These are phyloP conservation scores for Blastosporella zonata DNA, from an alignment of 1,284 basidiomycete genomes.

Conservation along the genomic window DNA sequence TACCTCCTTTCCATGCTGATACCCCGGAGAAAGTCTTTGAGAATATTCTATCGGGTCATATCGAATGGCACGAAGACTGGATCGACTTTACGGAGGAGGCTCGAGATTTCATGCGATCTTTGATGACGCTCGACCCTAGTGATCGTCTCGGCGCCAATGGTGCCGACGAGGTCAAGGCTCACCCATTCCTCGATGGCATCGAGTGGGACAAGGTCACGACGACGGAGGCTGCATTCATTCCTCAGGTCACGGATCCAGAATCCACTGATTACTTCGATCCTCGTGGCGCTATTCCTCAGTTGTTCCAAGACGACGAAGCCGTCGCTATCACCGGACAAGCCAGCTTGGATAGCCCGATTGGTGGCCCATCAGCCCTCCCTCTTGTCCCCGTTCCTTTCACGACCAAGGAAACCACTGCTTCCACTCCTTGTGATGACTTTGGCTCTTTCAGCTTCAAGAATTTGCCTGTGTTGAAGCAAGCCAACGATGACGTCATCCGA, in stretches of 20 bases:
- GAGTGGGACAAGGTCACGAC: conserved; percentile 93
- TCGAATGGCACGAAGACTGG: conserved; percentile 95
- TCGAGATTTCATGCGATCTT: conserved; percentile 86
- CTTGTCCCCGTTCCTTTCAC: conserved; percentile 47
- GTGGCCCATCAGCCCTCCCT: conserved; percentile 37
- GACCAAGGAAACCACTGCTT: conserved; percentile 45
- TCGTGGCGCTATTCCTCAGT: conserved; percentile 84
- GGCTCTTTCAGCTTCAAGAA: conserved; percentile 99
- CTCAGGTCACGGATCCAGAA: conserved; percentile 92
- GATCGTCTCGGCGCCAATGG: conserved; percentile 85
- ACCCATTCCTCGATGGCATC: conserved; percentile 88
- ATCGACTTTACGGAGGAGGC: conserved; percentile 87
- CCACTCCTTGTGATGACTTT: conserved; percentile 78
- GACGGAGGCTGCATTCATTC: conserved; percentile 92
- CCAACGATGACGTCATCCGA: conserved; percentile 97
- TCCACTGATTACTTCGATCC: conserved; percentile 99
- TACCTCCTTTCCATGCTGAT: conserved; percentile 97
- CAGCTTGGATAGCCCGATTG: conserved; percentile 45
- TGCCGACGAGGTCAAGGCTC: conserved; percentile 89
- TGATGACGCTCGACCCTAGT: conserved; percentile 82
- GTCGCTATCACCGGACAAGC: conserved; percentile 49
- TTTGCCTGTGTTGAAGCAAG: conserved; percentile 93
- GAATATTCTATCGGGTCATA: conserved; percentile 94
- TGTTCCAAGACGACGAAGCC: conserved; percentile 83
- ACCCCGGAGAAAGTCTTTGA: conserved; percentile 98